phyloP scores from a whole-genome alignment of 2,329 filamentous ascomycete genomes.

The Cadophora malorum region DNA sequence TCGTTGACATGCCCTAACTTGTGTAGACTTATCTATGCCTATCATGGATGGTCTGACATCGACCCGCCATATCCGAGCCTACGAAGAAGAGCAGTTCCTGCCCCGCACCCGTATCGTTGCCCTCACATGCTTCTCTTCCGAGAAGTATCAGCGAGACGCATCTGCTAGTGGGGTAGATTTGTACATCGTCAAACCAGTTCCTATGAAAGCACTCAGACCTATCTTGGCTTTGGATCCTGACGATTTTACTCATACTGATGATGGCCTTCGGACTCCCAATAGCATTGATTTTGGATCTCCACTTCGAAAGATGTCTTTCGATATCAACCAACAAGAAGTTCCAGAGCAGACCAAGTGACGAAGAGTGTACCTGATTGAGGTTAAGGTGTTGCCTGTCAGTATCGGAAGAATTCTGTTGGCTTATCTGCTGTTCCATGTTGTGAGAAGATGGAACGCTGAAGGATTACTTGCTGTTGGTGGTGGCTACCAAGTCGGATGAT shows the following conservation, averaged over 20 bases:
- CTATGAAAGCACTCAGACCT: conserved; percentile 34
- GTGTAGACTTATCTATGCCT: conserved; percentile 60
- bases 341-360: neutral
- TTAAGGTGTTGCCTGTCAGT: neutral
- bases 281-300: neutral
- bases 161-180: conserved; percentile 57
- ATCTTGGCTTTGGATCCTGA: conserved; percentile 32
- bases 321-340: neutral
- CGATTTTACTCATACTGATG: neutral
- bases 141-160: conserved; percentile 54
- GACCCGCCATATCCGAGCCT: conserved; percentile 54
- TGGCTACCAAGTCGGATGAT: no score
- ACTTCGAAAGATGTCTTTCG: neutral
- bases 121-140: conserved; percentile 56
- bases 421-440: no score
- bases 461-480: no score
- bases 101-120: conserved; percentile 55
- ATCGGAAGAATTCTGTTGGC: no score
- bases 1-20: no score
- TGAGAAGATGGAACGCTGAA: no score
- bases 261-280: neutral
- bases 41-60: conserved; percentile 57
- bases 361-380: neutral
- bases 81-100: conserved; percentile 51
- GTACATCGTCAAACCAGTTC: conserved; percentile 58